Percentiles rank a stretch among this genome's conserved stretches.
These are phyloP conservation scores for Saprolegnia parasitica DNA, from an alignment of 352 stramenopile species.

Conservation along the genomic window DNA sequence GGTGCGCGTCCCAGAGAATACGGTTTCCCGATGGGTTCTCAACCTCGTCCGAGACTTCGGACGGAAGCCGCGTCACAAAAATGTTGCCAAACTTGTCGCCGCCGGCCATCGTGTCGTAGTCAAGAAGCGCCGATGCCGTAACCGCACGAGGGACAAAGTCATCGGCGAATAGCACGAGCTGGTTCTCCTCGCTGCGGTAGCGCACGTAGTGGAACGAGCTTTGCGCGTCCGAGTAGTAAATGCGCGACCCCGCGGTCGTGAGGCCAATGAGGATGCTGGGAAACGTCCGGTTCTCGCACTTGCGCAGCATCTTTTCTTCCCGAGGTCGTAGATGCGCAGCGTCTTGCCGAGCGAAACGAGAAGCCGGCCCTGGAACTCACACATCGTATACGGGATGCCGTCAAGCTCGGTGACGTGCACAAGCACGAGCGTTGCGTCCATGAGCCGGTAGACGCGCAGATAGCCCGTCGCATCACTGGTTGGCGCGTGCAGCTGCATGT, in stretches of 20 bases:
- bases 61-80: constrained; percentile 92
- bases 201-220: constrained; percentile 96
- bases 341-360: constrained; percentile 95
- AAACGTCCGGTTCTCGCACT: constrained; percentile 96
- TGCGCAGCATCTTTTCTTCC: constrained; percentile 99
- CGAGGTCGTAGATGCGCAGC: constrained; percentile 98
- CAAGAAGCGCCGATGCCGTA: constrained; percentile 85
- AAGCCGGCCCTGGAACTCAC: constrained; percentile 96
- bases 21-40: constrained; percentile 94
- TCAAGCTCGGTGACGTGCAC: constrained; percentile 96
- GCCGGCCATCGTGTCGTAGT: constrained; percentile 98
- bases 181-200: constrained; percentile 96
- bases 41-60: constrained; percentile 92
- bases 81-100: constrained; percentile 99
- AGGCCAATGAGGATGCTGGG: constrained; percentile 91
- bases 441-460: constrained; percentile 92
- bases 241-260: constrained; percentile 91
- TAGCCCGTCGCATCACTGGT: constrained; percentile 38
- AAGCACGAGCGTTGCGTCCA: constrained; percentile 90
- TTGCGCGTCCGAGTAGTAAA: constrained; percentile 95
- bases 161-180: constrained; percentile 95
- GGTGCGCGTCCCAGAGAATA: constrained; percentile 95
- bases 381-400: constrained; percentile 94
- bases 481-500: constrained; percentile 91
- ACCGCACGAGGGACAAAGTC: constrained; percentile 88